Conservation (phyloP, 176 grass and related monocot species). For the Rhynchospora breviuscula region DNA sequence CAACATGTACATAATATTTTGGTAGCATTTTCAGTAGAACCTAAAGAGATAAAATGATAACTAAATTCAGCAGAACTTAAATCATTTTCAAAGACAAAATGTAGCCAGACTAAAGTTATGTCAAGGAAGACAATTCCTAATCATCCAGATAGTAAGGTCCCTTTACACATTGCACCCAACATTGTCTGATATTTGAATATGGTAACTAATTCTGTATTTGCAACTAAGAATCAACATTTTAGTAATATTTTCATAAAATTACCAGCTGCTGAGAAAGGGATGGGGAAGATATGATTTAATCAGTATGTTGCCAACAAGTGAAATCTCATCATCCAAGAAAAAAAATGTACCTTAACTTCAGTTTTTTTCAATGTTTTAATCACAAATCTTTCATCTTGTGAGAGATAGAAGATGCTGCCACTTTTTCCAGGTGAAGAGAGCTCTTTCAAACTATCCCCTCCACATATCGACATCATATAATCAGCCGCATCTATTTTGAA, state of each 20-base stretch:
- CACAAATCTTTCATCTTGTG: constrained; percentile 95
- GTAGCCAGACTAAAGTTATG: constrained; percentile 12
- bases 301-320: neutral
- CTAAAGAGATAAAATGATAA: constrained; percentile 30
- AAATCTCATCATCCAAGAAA: neutral
- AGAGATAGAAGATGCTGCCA: constrained; percentile 98
- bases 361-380: constrained; percentile 89
- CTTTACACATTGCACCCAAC: neutral
- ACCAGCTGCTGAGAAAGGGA: constrained; percentile 8
- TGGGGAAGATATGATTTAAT: neutral
- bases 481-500: constrained; percentile 98
- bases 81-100: constrained; percentile 29
- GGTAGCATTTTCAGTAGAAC: constrained; percentile 99
- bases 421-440: constrained; percentile 99
- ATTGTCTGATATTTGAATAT: neutral
- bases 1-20: constrained; percentile 93
- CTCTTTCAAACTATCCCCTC: constrained; percentile 90
- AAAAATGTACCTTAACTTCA: constrained; percentile 77
- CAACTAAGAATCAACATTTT: neutral
- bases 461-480: constrained; percentile 99
- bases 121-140: constrained; percentile 3
- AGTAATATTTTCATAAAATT: neutral
- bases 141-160: neutral
- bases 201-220: neutral
- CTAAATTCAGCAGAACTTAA: neutral